These are phyloP conservation scores for Allium fistulosum DNA, from an alignment of 106 monocot genomes.

Conservation along the genomic window DNA sequence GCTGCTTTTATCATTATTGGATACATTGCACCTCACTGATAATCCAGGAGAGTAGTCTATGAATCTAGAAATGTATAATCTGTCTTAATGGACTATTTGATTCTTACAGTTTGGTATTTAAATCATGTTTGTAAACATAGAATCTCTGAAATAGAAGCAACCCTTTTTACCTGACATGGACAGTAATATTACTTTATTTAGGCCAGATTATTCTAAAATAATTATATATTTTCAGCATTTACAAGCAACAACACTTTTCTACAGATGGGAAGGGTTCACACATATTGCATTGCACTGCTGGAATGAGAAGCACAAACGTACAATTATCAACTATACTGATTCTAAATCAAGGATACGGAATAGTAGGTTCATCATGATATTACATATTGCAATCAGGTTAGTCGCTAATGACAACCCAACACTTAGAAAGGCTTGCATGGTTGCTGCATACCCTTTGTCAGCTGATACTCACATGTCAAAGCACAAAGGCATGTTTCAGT, in stretches of 20 bases:
- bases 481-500: slow-evolving; percentile 37
- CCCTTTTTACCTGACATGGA: no score
- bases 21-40: no score
- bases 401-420: slow-evolving; percentile 36
- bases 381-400: slow-evolving; percentile 61
- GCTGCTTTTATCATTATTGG: no score
- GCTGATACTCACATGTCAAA: slow-evolving; percentile 4
- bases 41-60: no score
- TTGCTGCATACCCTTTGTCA: slow-evolving; percentile 40
- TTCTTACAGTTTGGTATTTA: no score
- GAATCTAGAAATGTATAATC: no score
- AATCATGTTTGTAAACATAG: no score
- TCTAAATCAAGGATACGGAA: slow-evolving; percentile 10
- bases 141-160: no score
- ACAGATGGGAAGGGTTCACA: slow-evolving; percentile 90
- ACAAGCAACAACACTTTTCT: not conserved
- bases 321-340: slow-evolving; percentile 2
- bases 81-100: no score
- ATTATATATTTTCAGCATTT: no score
- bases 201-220: no score
- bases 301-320: slow-evolving; percentile 38
- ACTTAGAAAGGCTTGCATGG: slow-evolving; percentile 78
- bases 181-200: no score
- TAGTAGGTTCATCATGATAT: slow-evolving; percentile 33
- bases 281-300: slow-evolving; percentile 81